phyloP scores from a whole-genome alignment of 257 asterid species.

The Buddleja alternifolia region DNA sequence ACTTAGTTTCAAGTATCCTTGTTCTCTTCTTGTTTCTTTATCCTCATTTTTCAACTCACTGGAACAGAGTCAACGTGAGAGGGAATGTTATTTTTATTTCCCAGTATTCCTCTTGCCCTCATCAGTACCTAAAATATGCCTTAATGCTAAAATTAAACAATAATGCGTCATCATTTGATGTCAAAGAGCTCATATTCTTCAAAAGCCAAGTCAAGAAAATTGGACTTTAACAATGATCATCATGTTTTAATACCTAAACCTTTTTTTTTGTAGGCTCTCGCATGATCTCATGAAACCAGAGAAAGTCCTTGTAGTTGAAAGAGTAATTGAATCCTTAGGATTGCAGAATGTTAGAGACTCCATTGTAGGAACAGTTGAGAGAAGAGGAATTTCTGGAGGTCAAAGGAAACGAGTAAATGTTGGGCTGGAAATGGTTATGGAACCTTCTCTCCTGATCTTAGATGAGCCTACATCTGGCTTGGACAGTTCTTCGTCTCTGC shows the following conservation, averaged over 20 bases:
- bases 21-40: not conserved
- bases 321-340: constrained; percentile 92
- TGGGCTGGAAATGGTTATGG: constrained; percentile 99
- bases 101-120: too few species aligned
- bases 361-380: constrained; percentile 95
- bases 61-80: too few species aligned
- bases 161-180: too few species aligned
- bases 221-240: not conserved
- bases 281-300: constrained; percentile 78
- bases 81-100: too few species aligned
- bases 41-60: not conserved
- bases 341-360: constrained; percentile 92
- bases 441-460: constrained; percentile 91
- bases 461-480: constrained; percentile 99
- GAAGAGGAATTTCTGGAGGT: constrained; percentile 98
- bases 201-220: not conserved
- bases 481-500: constrained; percentile 93
- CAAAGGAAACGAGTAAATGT: constrained; percentile 97
- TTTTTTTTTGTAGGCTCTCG: constrained; percentile 52
- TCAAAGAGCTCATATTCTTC: not conserved
- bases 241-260: not conserved
- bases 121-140: too few species aligned
- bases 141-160: not conserved
- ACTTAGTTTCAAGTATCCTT: not conserved
- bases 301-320: constrained; percentile 84